Evolutionary conservation across 345 rosid species (phyloP), one percentile per base, ranked within the genome.

Genomic region (Zanthoxylum bungeanum): DNA sequence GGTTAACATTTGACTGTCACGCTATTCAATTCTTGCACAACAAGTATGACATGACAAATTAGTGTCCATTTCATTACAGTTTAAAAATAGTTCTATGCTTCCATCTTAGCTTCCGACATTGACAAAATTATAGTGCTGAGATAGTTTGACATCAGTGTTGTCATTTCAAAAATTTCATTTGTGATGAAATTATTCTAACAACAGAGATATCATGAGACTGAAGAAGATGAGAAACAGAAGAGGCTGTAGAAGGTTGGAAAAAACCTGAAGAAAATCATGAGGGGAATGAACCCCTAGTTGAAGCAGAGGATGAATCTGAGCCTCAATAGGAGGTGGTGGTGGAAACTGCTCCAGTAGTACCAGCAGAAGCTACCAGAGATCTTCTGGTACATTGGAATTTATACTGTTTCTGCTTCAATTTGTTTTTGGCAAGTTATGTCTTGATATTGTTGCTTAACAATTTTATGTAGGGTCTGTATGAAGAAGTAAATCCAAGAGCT

Each of bases 401-500:
- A n/a, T 67, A 21, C 33, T 37, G 19, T 22, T 25, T 24, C 19
- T 47, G 21, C 4, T 33, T 47, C 4, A 9, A 61, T 14, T 21
- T 59, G 7, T 60, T n/a, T 60, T 70, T 33, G 24, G n/a, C 57
- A 9, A 22, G 33, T 34, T 70, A 21, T 9, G 9, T 11, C 9
- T 31, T 2, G 49, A 55, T 44, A 22, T 46, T 16, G 7, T n/a
- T 34, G 14, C 51, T 69, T 44, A 42, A 30, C 42, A 34, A 33
- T 70, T 40, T n/a, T n/a, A n/a, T n/a, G 68, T 36, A 95, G 99
- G 97, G 96, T 69, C 71, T 93, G 65, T 78, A 70, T 59, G 99
- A 96, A 85, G 99, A 96, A 85, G 53, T 89, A 55, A 86, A 96
- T 74, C 89, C 96, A 42, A 80, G 75, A 74, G 92, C 93, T 52